phyloP scores from a whole-genome alignment of 2,329 filamentous ascomycete species.

The Aspergillus brasiliensis region DNA sequence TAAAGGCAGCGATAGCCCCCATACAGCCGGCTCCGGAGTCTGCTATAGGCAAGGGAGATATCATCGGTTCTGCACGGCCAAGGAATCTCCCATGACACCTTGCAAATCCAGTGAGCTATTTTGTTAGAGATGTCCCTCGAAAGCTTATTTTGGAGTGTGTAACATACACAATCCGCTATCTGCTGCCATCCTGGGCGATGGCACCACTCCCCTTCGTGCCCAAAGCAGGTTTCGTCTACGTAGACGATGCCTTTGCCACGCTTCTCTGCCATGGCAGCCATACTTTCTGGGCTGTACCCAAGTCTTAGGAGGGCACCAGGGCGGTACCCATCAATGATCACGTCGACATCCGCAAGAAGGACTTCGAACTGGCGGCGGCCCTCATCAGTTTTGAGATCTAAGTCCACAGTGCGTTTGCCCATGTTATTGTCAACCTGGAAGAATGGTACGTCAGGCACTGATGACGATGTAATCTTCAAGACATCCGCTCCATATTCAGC shows the following conservation, averaged over 20 bases:
- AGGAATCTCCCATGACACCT: background rate
- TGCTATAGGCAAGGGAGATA: constrained; percentile 3
- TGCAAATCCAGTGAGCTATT: background rate
- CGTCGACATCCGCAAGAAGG: background rate
- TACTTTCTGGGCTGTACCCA: background rate
- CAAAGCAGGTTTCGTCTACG: background rate
- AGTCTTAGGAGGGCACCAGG: background rate
- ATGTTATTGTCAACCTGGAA: constrained; percentile 2
- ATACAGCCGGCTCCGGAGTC: constrained; percentile 10
- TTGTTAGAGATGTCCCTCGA: background rate
- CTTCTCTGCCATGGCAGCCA: background rate
- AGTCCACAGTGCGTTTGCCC: background rate
- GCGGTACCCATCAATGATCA: background rate
- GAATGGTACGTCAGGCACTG: constrained; percentile 6
- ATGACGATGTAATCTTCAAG: constrained; percentile 40
- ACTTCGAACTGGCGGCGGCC: background rate
- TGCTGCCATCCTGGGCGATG: background rate
- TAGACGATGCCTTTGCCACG: background rate
- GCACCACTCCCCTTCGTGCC: background rate
- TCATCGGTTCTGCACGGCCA: background rate
- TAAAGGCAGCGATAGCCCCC: constrained; percentile 3
- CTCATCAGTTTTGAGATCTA: background rate
- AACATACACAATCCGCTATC: background rate
- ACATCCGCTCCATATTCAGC: constrained; percentile 49
- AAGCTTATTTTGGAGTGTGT: background rate